phyloP scores from a whole-genome alignment of 805 yeast species.

The Jamesozyma lodderae region DNA sequence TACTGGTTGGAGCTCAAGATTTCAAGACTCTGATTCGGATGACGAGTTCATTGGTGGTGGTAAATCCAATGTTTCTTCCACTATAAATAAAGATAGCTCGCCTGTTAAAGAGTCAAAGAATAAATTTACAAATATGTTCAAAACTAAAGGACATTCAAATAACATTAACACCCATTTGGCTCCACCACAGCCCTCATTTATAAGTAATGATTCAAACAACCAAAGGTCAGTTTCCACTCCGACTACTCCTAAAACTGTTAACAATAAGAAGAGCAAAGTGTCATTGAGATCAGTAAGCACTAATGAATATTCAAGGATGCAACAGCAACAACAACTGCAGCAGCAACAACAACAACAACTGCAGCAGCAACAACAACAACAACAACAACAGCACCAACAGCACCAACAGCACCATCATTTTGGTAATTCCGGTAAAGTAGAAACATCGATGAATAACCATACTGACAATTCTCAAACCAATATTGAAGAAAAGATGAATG shows the following conservation, averaged over 20 bases:
- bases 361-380: too few species aligned
- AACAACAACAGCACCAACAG: constrained; percentile 1
- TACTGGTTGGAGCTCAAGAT: constrained; percentile 34
- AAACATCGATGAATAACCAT: background rate
- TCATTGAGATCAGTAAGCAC: constrained; percentile 20
- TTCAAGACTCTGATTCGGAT: constrained; percentile 59
- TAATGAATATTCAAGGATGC: background rate
- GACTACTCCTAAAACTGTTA: constrained; percentile 10
- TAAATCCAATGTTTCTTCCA: background rate
- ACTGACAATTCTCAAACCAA: constrained; percentile 15
- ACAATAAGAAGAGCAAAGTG: constrained; percentile 15
- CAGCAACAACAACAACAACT: background rate
- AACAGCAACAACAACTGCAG: background rate
- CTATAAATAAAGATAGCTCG: background rate
- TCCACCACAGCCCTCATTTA: background rate
- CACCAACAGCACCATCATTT: background rate
- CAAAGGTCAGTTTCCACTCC: constrained; percentile 8
- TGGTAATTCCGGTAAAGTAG: background rate
- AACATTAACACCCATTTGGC: background rate
- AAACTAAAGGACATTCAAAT: constrained; percentile 7
- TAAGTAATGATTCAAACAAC: background rate
- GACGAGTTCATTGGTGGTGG: constrained; percentile 26
- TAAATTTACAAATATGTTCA: constrained; percentile 11
- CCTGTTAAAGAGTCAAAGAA: constrained; percentile 1
- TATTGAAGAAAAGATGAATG: constrained; percentile 27